phyloP scores from a whole-genome alignment of 2,329 filamentous ascomycete genomes.

The Tolypocladium guangdongense region DNA sequence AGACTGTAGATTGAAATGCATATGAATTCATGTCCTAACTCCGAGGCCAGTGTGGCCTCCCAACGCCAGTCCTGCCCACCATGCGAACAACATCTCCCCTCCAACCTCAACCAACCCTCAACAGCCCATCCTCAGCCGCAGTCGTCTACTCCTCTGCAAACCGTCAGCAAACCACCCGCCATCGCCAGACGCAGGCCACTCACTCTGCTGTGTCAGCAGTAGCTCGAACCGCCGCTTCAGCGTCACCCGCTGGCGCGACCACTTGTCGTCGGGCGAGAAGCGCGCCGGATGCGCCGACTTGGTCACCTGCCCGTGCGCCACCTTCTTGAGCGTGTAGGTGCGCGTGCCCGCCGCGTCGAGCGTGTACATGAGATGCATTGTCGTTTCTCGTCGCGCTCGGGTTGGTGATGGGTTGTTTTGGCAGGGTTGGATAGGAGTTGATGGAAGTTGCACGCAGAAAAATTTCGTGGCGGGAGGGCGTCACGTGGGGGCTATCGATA shows the following conservation, averaged over 20 bases:
- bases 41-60: not conserved
- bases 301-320: constrained; percentile 71
- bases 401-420: constrained; percentile 2
- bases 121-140: not conserved
- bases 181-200: constrained; percentile 11
- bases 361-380: constrained; percentile 69
- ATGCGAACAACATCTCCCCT: not conserved
- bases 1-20: constrained; percentile 2
- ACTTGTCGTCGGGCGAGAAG: constrained; percentile 98
- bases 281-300: constrained; percentile 93
- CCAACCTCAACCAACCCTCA: not conserved
- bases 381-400: constrained; percentile 7
- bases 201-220: constrained; percentile 68
- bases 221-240: constrained; percentile 89
- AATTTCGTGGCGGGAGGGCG: not conserved
- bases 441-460: not conserved
- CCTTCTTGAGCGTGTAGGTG: constrained; percentile 91
- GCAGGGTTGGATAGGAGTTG: no score
- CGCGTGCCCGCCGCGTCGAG: constrained; percentile 74
- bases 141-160: not conserved
- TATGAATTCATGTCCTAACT: constrained; percentile 1
- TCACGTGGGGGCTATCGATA: no score
- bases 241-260: constrained; percentile 89
- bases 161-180: not conserved
- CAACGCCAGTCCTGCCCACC: not conserved